phyloP scores from a whole-genome alignment of 1,284 basidiomycete species.

The Papiliotrema laurentii region DNA sequence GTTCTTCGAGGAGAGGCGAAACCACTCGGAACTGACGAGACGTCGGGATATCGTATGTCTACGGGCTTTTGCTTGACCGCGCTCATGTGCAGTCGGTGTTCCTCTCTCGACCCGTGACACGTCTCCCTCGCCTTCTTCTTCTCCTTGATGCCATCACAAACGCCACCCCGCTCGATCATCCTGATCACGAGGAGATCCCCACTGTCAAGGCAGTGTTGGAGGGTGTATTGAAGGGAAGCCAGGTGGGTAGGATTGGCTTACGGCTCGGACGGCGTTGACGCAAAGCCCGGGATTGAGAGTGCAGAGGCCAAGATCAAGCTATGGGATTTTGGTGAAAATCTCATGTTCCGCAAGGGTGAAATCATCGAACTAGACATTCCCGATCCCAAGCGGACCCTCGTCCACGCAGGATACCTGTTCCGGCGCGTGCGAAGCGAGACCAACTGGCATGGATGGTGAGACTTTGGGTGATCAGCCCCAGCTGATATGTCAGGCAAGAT shows the following conservation, averaged over 20 bases:
- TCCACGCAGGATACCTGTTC: slow-evolving; percentile 55
- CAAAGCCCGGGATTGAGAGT: slow-evolving; percentile 70
- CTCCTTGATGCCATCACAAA: slow-evolving; percentile 66
- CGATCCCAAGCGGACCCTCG: slow-evolving; percentile 64
- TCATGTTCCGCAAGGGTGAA: slow-evolving; percentile 68
- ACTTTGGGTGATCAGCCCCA: background rate
- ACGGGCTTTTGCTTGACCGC: background rate
- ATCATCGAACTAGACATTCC: slow-evolving; percentile 74
- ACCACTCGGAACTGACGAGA: slow-evolving; percentile 61
- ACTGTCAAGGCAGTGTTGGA: slow-evolving; percentile 23
- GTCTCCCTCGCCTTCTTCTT: slow-evolving; percentile 68
- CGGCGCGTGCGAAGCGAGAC: slow-evolving; percentile 33
- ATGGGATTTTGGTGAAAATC: slow-evolving; percentile 67
- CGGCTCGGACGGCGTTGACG: slow-evolving; percentile 55
- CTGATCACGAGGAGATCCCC: slow-evolving; percentile 40
- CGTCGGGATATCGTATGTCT: slow-evolving; percentile 57
- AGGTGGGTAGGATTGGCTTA: slow-evolving; percentile 17
- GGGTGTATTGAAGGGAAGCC: slow-evolving; percentile 22
- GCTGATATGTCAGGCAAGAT: slow-evolving; percentile 25
- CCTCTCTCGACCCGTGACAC: slow-evolving; percentile 72
- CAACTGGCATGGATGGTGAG: slow-evolving; percentile 39
- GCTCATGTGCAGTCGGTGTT: slow-evolving; percentile 61
- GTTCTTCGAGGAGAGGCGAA: slow-evolving; percentile 59
- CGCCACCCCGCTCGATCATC: slow-evolving; percentile 51
- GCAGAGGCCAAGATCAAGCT: slow-evolving; percentile 79